Conservation (phyloP, 768 basidiomycete species). For the Mycena vulgaris region DNA sequence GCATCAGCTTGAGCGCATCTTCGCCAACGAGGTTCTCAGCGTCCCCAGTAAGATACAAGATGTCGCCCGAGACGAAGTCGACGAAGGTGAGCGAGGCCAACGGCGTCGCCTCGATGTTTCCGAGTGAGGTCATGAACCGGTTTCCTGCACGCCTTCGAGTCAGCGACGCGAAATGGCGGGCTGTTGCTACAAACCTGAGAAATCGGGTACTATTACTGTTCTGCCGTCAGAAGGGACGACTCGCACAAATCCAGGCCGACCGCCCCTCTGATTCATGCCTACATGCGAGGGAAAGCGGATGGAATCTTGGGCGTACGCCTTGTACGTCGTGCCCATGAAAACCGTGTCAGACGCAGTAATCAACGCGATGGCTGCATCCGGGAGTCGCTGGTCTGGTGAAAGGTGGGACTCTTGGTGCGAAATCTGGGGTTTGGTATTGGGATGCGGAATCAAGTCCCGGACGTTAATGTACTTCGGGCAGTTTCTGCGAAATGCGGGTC, state of each 20-base stretch:
- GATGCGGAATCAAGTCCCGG: constrained; percentile 64
- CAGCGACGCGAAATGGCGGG: constrained; percentile 22
- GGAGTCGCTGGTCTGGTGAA: constrained; percentile 56
- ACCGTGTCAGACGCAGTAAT: constrained; percentile 67
- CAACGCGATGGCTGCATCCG: constrained; percentile 63
- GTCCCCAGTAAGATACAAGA: constrained; percentile 75
- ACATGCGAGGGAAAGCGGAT: constrained; percentile 67
- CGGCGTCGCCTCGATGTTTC: constrained; percentile 72
- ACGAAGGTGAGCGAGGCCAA: constrained; percentile 72
- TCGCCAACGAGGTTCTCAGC: constrained; percentile 65
- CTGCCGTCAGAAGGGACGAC: constrained; percentile 69
- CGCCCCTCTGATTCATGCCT: constrained; percentile 77
- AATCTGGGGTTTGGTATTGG: constrained; percentile 57
- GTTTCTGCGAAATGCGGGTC: constrained; percentile 57
- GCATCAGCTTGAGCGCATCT: constrained; percentile 69
- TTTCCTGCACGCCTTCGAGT: constrained; percentile 60
- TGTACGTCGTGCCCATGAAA: constrained; percentile 69
- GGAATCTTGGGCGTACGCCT: constrained; percentile 55
- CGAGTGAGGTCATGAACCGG: constrained; percentile 74
- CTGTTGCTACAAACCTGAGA: constrained; percentile 59
- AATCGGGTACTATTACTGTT: constrained; percentile 73
- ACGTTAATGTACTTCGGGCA: constrained; percentile 81
- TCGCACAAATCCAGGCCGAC: constrained; percentile 73
- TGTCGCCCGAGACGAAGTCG: constrained; percentile 66
- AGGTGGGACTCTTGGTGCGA: constrained; percentile 53